Conservation (phyloP, 1,284 basidiomycete genomes). For the Sanghuangporus sanghuang region DNA sequence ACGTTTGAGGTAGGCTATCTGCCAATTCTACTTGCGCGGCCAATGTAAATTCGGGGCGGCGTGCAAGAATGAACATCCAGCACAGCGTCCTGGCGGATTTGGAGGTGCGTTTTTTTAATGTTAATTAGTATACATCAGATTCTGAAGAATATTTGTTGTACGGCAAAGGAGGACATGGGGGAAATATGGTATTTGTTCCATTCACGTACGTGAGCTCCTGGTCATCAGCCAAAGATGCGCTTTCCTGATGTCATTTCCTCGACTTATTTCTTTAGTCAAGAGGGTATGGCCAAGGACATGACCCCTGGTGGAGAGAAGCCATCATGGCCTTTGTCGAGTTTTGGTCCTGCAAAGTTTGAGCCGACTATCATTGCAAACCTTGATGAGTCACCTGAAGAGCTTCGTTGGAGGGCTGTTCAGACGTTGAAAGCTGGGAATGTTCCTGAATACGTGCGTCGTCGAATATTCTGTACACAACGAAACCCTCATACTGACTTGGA, state of each 20-base stretch:
- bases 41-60: slow-evolving; percentile 61
- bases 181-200: slow-evolving; percentile 23
- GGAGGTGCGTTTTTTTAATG: slow-evolving; percentile 28
- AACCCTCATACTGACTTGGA: background rate
- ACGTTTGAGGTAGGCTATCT: slow-evolving; percentile 34
- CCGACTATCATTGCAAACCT: slow-evolving; percentile 62
- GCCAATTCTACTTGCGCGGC: slow-evolving; percentile 63
- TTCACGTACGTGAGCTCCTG: slow-evolving; percentile 36
- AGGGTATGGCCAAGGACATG: slow-evolving; percentile 58
- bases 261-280: slow-evolving; percentile 37
- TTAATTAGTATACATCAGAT: background rate
- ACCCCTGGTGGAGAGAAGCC: slow-evolving; percentile 61
- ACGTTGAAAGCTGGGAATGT: slow-evolving; percentile 54
- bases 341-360: slow-evolving; percentile 75
- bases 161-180: background rate
- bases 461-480: slow-evolving; percentile 25
- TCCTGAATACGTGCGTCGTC: slow-evolving; percentile 58
- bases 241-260: background rate
- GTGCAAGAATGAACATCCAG: slow-evolving; percentile 68
- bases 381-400: slow-evolving; percentile 80
- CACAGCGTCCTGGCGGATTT: slow-evolving; percentile 29
- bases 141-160: background rate
- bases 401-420: slow-evolving; percentile 62
- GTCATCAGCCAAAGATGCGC: background rate
- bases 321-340: slow-evolving; percentile 78